Conservation (phyloP, 805 yeast genomes). For the Dipodascopsis uninucleata region DNA sequence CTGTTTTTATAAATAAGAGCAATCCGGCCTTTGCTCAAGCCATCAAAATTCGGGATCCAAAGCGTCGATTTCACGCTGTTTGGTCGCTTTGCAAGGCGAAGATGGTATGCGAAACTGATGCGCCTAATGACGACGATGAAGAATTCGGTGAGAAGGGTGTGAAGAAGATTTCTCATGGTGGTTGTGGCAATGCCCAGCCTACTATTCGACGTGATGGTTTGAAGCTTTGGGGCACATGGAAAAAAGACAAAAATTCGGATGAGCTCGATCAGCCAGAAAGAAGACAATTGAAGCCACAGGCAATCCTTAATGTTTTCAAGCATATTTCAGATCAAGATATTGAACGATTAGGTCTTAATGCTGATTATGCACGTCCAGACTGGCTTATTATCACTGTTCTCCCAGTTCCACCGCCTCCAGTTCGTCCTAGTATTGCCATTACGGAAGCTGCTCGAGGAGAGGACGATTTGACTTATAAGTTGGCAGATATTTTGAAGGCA, state of each 20-base stretch:
- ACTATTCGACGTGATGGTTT: conserved; percentile 93
- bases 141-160: conserved; percentile 41
- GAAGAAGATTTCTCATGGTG: conserved; percentile 71
- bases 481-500: conserved; percentile 95
- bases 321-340: conserved; percentile 87
- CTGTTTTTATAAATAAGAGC: conserved; percentile 32
- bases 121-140: conserved; percentile 54
- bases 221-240: conserved; percentile 98
- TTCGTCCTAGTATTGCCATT: conserved; percentile 96
- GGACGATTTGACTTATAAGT: conserved; percentile 95
- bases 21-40: conserved; percentile 84
- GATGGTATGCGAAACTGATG: conserved; percentile 92
- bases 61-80: conserved; percentile 92
- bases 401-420: conserved; percentile 99
- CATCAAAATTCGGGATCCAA: conserved; percentile 83
- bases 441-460: conserved; percentile 98
- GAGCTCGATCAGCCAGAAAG: conserved; percentile 90
- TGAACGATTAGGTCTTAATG: conserved; percentile 77
- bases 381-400: conserved; percentile 97
- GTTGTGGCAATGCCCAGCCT: conserved; percentile 97
- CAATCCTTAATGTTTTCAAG: conserved; percentile 84
- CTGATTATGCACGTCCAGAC: conserved; percentile 97
- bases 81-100: conserved; percentile 83
- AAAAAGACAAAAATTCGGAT: conserved; percentile 74
- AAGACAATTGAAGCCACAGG: conserved; percentile 81